Base-by-base conservation (phyloP, 495 filamentous ascomycete species). In the Talaromyces proteolyticus region DNA sequence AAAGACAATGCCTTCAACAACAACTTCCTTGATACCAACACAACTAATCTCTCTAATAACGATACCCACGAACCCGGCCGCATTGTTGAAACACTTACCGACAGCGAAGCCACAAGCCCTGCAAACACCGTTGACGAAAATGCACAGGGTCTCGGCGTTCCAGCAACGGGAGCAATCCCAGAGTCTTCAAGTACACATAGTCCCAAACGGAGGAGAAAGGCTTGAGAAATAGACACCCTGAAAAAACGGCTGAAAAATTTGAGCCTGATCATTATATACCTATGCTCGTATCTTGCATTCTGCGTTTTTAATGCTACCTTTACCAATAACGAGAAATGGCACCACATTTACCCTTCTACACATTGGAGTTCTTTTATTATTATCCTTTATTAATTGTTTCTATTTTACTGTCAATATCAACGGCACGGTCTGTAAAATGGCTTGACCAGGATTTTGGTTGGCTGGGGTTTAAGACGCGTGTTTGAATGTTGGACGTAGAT, bases 31-130 rank as follows among this genome's bases (percentile, higher is more conserved):
- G 44, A 54, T 47, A 18, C 44, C 6, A 17, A 34, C 12, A 50
- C 43, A 17, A 36, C 29, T 11, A 39, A 23, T 20, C 17, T 19
- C 37, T 19, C 19, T 23, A 41, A 36, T 22, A 43, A 37, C 29
- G 44, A 42, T 2, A 58, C 54, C 22, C 29, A 29, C 17, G 49
- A 43, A 17, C 39, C 26, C 6, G 63, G 62, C 18, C 57, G 72
- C 11, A 61, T 74, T 16, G 57, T 72, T 16, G 73, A 76, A 51
- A 66, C 73, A 16, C 56, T 74, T 50, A 72, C 70, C 3, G 72
- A 73, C 46, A 76, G 73, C 48, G 73, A 75, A 55, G 44, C 64
- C n/a, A 69, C 73, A 6, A 76, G 73, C 52, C 73, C 73, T 4
- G 53, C 63, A 52, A 53, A 62, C 49, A 64, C 64, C 1, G 50